Evolutionary conservation across 495 filamentous ascomycete genomes (phyloP).

Genomic region (Annulohypoxylon bovei): DNA sequence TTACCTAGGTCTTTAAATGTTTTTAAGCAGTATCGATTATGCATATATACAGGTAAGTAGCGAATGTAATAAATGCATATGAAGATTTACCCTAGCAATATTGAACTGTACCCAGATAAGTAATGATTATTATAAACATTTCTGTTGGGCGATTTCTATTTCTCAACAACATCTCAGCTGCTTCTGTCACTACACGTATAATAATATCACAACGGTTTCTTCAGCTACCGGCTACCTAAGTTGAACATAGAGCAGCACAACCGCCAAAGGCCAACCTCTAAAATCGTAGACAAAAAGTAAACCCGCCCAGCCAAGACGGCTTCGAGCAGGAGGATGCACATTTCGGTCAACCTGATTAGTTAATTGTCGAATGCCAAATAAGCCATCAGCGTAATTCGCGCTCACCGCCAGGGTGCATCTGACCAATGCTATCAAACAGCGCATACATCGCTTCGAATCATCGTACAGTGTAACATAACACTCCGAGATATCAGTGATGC

Average conservation of each 20-base stretch:
- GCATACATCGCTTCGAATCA: slow-evolving; percentile 14
- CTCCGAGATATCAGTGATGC: background rate
- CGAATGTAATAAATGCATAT: background rate
- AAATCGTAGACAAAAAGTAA: background rate
- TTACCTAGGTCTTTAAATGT: background rate
- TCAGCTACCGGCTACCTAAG: background rate
- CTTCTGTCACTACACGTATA: background rate
- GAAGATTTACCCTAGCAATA: background rate
- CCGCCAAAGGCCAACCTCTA: background rate
- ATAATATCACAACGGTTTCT: background rate
- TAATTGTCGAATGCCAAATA: background rate
- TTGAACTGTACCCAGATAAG: background rate
- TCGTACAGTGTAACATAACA: background rate
- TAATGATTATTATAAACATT: background rate
- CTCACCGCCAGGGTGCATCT: slow-evolving; percentile 10
- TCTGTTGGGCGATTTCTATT: background rate
- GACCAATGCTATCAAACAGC: slow-evolving; percentile 23
- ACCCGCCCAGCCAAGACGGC: background rate
- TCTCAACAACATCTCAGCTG: background rate
- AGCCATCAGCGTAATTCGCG: slow-evolving; percentile 9
- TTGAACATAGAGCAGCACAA: background rate
- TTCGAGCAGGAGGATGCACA: background rate
- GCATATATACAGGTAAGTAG: background rate
- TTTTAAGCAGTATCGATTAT: background rate
- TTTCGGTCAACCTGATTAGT: background rate